These are phyloP conservation scores for Ochromonadaceae sp. DNA, from an alignment of 352 stramenopile genomes.

Conservation along the genomic window DNA sequence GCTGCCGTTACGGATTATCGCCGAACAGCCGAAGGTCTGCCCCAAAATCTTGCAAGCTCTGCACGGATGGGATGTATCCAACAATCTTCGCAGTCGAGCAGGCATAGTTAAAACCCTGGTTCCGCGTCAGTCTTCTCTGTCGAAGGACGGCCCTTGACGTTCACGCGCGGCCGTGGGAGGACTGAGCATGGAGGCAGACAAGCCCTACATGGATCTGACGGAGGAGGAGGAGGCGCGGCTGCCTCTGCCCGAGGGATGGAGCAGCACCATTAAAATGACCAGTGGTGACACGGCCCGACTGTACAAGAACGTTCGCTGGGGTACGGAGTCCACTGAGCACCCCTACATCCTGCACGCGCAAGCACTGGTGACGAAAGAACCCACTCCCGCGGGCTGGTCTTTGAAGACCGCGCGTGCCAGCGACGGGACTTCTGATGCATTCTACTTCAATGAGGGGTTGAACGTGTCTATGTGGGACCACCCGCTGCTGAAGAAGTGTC, in stretches of 20 bases:
- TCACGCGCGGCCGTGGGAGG: too few relatives aligned
- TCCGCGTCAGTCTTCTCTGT: too few relatives aligned
- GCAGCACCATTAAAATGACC: not conserved
- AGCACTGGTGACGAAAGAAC: not conserved
- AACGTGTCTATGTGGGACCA: not conserved
- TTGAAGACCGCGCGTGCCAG: not conserved
- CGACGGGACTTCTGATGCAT: not conserved
- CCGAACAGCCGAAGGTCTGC: too few relatives aligned
- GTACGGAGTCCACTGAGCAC: not conserved
- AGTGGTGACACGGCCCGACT: not conserved
- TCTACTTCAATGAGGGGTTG: not conserved
- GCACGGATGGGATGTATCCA: too few relatives aligned
- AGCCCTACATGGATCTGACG: too few relatives aligned
- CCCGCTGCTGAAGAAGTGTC: not conserved
- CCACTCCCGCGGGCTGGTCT: not conserved
- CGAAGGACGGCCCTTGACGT: too few relatives aligned
- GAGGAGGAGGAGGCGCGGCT: not conserved
- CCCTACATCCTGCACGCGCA: not conserved
- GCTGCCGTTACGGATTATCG: too few relatives aligned
- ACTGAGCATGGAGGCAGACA: too few relatives aligned
- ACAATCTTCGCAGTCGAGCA: too few relatives aligned
- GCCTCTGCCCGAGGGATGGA: constrained; percentile 3
- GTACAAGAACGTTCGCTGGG: not conserved
- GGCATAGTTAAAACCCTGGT: too few relatives aligned
- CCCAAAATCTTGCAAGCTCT: too few relatives aligned